phyloP scores from a whole-genome alignment of 805 yeast species.

The Monosporozyma solicola region DNA sequence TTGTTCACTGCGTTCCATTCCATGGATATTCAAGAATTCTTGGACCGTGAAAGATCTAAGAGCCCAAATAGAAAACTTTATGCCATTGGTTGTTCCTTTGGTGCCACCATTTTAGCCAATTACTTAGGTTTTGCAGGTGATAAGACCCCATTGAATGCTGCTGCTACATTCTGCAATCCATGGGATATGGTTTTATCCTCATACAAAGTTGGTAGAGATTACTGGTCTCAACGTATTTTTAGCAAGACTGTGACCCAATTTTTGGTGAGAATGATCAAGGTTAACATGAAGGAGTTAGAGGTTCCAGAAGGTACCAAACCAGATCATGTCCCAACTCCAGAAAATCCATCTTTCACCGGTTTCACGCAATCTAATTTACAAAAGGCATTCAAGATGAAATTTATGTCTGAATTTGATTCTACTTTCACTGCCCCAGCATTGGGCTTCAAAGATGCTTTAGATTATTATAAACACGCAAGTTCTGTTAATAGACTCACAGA shows the following conservation, averaged over 20 bases:
- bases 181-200: conserved; percentile 61
- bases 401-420: conserved; percentile 51
- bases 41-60: conserved; percentile 39
- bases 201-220: conserved; percentile 33
- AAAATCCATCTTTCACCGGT: conserved; percentile 13
- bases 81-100: conserved; percentile 63
- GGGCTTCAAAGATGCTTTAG: conserved; percentile 52
- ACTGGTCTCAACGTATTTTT: conserved; percentile 35
- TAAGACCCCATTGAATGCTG: conserved; percentile 44
- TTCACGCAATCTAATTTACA: conserved; percentile 29
- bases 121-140: conserved; percentile 62
- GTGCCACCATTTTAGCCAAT: conserved; percentile 57
- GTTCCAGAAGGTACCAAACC: conserved; percentile 11
- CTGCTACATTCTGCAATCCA: conserved; percentile 55
- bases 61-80: conserved; percentile 60
- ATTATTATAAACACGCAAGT: conserved; percentile 59
- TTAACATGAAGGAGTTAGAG: conserved; percentile 31
- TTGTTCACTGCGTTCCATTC: conserved; percentile 63
- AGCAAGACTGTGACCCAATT: conserved; percentile 35
- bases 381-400: conserved; percentile 32
- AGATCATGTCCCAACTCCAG: conserved; percentile 10
- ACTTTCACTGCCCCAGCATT: conserved; percentile 50
- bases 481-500: conserved; percentile 49
- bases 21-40: conserved; percentile 53
- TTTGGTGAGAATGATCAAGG: conserved; percentile 37